phyloP scores from a whole-genome alignment of 176 grass and related monocot genomes.

The Melocanna baccifera region DNA sequence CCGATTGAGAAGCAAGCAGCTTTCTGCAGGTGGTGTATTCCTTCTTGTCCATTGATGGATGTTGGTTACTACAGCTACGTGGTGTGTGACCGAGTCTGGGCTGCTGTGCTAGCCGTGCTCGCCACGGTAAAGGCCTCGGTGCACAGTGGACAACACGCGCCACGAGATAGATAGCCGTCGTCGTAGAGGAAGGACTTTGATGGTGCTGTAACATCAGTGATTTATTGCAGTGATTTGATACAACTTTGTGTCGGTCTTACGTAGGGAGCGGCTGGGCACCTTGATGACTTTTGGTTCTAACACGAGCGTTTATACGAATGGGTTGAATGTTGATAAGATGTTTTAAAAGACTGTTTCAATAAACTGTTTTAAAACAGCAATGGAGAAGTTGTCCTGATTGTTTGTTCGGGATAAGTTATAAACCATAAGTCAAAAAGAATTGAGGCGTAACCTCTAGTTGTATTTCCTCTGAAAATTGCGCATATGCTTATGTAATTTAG shows the following conservation, averaged over 20 bases:
- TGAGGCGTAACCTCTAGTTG: no score
- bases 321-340: no score
- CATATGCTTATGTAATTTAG: background rate
- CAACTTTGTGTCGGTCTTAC: background rate
- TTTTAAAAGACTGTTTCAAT: no score
- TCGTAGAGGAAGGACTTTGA: background rate
- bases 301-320: rapidly evolving
- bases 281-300: no score
- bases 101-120: background rate
- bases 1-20: constrained; percentile 18
- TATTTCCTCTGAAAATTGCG: background rate
- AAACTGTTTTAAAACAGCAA: rapidly evolving
- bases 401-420: no score
- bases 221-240: background rate
- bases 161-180: background rate
- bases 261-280: rapidly evolving
- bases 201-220: background rate
- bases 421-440: no score
- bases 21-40: constrained; percentile 21
- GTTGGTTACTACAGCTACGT: background rate
- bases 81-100: background rate
- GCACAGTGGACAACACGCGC: background rate
- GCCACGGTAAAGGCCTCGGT: background rate
- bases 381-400: rapidly evolving
- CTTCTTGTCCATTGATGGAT: background rate